Evolutionary conservation across 768 basidiomycete species (phyloP).

Genomic region (Leccinum rimulosum): DNA sequence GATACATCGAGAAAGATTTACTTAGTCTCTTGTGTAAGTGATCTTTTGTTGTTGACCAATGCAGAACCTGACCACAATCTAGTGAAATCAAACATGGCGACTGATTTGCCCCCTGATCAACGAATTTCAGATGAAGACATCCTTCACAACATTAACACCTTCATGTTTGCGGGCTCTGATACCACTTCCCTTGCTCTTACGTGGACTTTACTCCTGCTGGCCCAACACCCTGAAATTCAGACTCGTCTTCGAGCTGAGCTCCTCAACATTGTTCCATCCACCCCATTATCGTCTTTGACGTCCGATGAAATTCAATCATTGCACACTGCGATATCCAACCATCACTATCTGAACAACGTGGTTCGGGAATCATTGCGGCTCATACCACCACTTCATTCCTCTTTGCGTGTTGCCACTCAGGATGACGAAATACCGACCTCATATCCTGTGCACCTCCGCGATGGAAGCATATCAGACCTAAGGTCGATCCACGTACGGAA

Average conservation of each 20-base stretch:
- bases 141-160: slow-evolving; percentile 81
- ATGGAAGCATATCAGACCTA: slow-evolving; percentile 43
- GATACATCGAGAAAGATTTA: slow-evolving; percentile 68
- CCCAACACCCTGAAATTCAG: slow-evolving; percentile 66
- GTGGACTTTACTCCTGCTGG: slow-evolving; percentile 79
- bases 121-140: slow-evolving; percentile 87
- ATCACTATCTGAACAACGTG: slow-evolving; percentile 76
- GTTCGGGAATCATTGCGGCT: slow-evolving; percentile 74
- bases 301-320: slow-evolving; percentile 66
- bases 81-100: slow-evolving; percentile 85
- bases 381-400: slow-evolving; percentile 78
- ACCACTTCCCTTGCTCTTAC: slow-evolving; percentile 80
- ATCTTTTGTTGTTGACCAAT: not conserved
- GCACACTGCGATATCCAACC: slow-evolving; percentile 50
- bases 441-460: slow-evolving; percentile 52
- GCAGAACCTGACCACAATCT: slow-evolving; percentile 8
- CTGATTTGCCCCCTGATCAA: slow-evolving; percentile 63
- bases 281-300: slow-evolving; percentile 44
- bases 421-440: slow-evolving; percentile 77
- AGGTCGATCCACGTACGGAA: slow-evolving; percentile 53
- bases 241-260: slow-evolving; percentile 70
- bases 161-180: slow-evolving; percentile 90
- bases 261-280: slow-evolving; percentile 40
- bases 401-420: slow-evolving; percentile 71
- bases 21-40: slow-evolving; percentile 72